Evolutionary conservation across 176 grass and related monocot genomes (phyloP), one percentile per base, ranked within the genome.

Genomic region (Melocanna baccifera): DNA sequence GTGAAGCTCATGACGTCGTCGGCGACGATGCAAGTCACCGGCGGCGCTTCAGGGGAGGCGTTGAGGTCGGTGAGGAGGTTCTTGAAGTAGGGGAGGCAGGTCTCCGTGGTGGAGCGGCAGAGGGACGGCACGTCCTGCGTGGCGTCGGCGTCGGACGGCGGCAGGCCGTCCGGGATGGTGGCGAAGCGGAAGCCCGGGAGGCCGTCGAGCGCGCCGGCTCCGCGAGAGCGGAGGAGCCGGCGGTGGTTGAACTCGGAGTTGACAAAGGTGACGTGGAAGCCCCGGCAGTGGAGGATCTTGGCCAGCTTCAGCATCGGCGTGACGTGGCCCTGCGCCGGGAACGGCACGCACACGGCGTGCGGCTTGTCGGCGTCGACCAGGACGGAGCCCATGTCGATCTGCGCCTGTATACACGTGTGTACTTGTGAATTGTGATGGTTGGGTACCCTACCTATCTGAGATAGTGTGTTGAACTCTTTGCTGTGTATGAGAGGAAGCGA

Each of bases 201-300:
- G 51, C 73, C 84, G 55, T 66, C 66, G 0, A 91, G 69, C 1
- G 62, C 56, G 14, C 1, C 22, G 19, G 62, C 70, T 19, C 86
- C 92, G 30, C 84, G 83, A 14, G 92, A 73, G 19, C 62, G 81
- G 61, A 94, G 56, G 26, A 89, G 77, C 4, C 86, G 80, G 0
- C 69, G 76, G 64, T 94, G 89, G 85, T 91, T 94, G 87, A 73
- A 94, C 83, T 94, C 80, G 42, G 87, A 64, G 80, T 91, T 91
- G 87, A 94, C 83, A 62, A 94, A 94, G 66, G 92, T 94, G 81
- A 94, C 42, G 84, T 87, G 67, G 78, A 94, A 94, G 41, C 86
- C 89, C 36, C 85, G 63, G 80, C 4, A 16, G 78, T 94, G 84
- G 81, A 94, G 92, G 77, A 91, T 67, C 86, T 94, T 91, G 28